Evolutionary conservation across 2,329 filamentous ascomycete genomes (phyloP).

Genomic region (Aureobasidium sp.): DNA sequence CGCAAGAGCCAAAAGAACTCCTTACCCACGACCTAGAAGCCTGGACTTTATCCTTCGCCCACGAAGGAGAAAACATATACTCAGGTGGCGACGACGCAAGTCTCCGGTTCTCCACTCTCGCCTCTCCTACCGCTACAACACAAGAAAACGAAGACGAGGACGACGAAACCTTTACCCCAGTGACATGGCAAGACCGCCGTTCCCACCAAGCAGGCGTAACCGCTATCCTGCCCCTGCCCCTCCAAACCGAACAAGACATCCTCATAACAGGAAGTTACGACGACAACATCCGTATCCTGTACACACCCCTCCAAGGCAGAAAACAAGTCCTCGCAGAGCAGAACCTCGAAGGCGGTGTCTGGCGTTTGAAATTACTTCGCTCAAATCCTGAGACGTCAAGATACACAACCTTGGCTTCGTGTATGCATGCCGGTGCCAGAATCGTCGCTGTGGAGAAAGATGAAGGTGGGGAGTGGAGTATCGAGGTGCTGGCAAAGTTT

Average conservation of each 20-base stretch:
- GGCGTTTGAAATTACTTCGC: constrained; percentile 63
- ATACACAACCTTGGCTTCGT: constrained; percentile 65
- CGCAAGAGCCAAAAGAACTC: constrained; percentile 14
- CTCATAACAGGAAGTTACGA: constrained; percentile 88
- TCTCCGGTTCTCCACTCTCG: constrained; percentile 24
- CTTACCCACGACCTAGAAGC: constrained; percentile 51
- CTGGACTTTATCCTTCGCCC: constrained; percentile 58
- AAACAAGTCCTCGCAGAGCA: constrained; percentile 51
- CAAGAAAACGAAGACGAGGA: not conserved
- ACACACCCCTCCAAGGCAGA: constrained; percentile 30
- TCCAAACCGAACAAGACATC: constrained; percentile 43
- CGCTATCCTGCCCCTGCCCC: constrained; percentile 62
- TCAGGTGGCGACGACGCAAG: constrained; percentile 72
- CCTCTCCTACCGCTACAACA: constrained; percentile 13
- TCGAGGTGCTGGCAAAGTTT: constrained; percentile 61
- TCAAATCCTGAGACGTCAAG: constrained; percentile 14
- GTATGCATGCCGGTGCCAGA: constrained; percentile 81
- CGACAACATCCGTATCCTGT: constrained; percentile 64
- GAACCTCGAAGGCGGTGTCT: constrained; percentile 72
- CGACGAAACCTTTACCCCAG: not conserved
- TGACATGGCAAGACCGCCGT: constrained; percentile 41
- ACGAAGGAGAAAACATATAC: constrained; percentile 36
- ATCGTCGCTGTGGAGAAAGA: constrained; percentile 43
- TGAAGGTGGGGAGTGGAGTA: constrained; percentile 43
- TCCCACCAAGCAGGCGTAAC: constrained; percentile 79